Conservation (phyloP, 768 basidiomycete species). For the Cystobasidium ongulense region DNA sequence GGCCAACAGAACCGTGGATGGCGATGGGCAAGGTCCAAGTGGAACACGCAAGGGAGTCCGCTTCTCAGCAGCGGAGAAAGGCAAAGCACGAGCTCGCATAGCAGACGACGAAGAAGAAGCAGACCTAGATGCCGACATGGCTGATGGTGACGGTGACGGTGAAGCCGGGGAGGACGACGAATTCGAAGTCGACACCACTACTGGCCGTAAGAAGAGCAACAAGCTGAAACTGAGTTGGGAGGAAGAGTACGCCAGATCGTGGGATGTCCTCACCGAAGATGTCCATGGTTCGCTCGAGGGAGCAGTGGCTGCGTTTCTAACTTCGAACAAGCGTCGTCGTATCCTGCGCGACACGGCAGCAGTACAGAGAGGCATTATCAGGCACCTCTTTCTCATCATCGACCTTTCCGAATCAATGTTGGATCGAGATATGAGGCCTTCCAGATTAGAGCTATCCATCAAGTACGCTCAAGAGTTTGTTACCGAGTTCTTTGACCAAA, state of each 20-base stretch:
- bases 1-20: background rate
- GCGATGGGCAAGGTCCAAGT: background rate
- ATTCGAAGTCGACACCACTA: background rate
- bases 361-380: slow-evolving; percentile 88
- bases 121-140: slow-evolving; percentile 6
- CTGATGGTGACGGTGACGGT: slow-evolving; percentile 14
- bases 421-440: slow-evolving; percentile 92
- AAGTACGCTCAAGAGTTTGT: slow-evolving; percentile 88
- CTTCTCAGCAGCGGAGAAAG: slow-evolving; percentile 22
- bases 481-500: slow-evolving; percentile 97
- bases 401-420: slow-evolving; percentile 86
- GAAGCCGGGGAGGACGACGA: background rate
- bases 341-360: slow-evolving; percentile 73
- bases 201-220: background rate
- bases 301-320: slow-evolving; percentile 81
- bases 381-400: slow-evolving; percentile 83
- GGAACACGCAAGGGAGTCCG: background rate
- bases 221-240: slow-evolving; percentile 58
- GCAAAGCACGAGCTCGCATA: slow-evolving; percentile 6
- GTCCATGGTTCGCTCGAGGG: slow-evolving; percentile 81
- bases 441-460: slow-evolving; percentile 79
- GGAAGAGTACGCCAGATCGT: slow-evolving; percentile 82
- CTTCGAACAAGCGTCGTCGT: slow-evolving; percentile 75
- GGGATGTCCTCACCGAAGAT: slow-evolving; percentile 97
- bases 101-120: slow-evolving; percentile 11